Conservation (phyloP, 2,329 filamentous ascomycete genomes). For the Xylogone sp. region DNA sequence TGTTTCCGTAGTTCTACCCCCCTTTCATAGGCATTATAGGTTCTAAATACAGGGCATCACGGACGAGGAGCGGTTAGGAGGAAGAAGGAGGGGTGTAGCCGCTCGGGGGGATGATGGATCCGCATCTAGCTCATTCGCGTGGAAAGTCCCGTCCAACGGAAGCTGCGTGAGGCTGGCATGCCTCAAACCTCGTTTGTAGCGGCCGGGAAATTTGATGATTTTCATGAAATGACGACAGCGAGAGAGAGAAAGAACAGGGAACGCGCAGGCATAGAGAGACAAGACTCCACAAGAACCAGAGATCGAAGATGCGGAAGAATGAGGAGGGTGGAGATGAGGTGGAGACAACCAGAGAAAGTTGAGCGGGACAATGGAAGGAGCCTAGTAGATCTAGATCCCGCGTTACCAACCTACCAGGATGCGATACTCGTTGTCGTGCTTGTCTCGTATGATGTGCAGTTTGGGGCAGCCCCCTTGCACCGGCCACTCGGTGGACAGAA, state of each 20-base stretch:
- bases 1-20: too few species aligned
- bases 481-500: not conserved
- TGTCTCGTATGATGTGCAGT: not conserved
- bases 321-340: not conserved
- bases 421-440: not conserved
- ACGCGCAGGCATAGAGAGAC: too few species aligned
- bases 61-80: not conserved
- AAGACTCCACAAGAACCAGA: too few species aligned
- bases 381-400: not conserved
- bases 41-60: not conserved
- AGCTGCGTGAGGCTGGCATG: not conserved
- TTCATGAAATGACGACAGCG: too few species aligned
- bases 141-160: not conserved
- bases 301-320: not conserved
- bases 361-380: not conserved
- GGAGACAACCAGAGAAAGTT: not conserved
- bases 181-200: too few species aligned
- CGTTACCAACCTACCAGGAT: not conserved
- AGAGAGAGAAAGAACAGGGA: too few species aligned
- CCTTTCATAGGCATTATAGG: too few species aligned
- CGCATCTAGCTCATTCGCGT: not conserved
- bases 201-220: too few species aligned
- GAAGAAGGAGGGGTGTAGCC: not conserved
- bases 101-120: constrained; percentile 1
- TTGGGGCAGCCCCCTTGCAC: not conserved